Evolutionary conservation across 192 early-diverging fungal genomes (phyloP).

Genomic region (Thamnidium elegans): DNA sequence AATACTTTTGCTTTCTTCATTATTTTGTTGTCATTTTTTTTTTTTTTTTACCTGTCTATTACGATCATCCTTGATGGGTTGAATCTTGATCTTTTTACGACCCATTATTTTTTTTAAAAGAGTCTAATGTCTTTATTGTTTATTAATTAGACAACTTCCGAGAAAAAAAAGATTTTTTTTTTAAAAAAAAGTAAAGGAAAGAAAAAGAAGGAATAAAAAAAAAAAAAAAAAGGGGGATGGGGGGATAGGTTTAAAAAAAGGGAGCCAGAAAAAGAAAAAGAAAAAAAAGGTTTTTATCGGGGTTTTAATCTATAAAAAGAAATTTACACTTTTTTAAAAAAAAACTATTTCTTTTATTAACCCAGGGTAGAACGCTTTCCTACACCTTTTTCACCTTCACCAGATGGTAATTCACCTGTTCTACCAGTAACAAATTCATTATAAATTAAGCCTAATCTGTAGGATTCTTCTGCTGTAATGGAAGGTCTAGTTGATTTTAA

Average conservation of each 20-base stretch:
- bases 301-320: neutral
- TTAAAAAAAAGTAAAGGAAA: neutral
- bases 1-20: too few relatives aligned
- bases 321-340: too few relatives aligned
- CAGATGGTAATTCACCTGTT: conserved; percentile 57
- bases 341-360: conserved; percentile 16
- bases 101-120: conserved; percentile 60
- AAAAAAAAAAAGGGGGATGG: neutral
- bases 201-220: neutral
- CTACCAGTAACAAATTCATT: conserved; percentile 58
- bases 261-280: conserved; percentile 4
- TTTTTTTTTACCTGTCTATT: conserved; percentile 76
- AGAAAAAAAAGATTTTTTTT: neutral
- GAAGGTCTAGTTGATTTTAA: conserved; percentile 61
- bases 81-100: conserved; percentile 94
- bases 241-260: neutral
- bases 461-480: conserved; percentile 53
- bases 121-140: neutral
- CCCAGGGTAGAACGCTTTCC: conserved; percentile 41
- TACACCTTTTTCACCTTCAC: conserved; percentile 42
- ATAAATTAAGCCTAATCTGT: conserved; percentile 55
- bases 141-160: neutral
- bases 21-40: neutral
- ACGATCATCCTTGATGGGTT: conserved; percentile 86
- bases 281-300: neutral